Evolutionary conservation across 768 basidiomycete species (phyloP), one percentile per base, ranked within the genome.

Genomic region (Leucosporidium yakuticum): DNA sequence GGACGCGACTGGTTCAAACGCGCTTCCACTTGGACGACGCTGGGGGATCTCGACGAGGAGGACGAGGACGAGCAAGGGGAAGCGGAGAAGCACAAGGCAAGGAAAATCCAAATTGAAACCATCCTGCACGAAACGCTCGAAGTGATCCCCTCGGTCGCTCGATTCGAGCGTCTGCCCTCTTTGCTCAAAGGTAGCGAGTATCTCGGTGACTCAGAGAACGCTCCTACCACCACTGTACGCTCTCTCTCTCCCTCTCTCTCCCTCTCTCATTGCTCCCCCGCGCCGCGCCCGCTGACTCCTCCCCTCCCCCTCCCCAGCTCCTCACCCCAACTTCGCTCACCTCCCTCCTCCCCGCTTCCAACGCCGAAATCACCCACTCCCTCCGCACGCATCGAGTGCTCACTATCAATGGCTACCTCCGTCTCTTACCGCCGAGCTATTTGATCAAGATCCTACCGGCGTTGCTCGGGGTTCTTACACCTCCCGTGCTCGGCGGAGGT

Each of bases 71-170:
- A 36, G 32, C 67, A 59, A 31, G 72, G 77, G 34, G 65, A 77
- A 34, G 69, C 65, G 21, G 67, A 23, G 74, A 77, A 11, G 76
- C 75, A n/a, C 71, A 77, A 53, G 32, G 54, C 3, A 81, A 83
- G 55, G 79, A 80, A 2, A 81, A 44, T 90, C 15, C 83, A 88
- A 62, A 87, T 96, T 61, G 85, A 87, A 61, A 90, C 92, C 71
- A 87, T 88, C 73, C 80, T 92, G 39, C 87, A 86, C 73, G 88
- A 96, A 74, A 83, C 97, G 58, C 79, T 98, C 59, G 96, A 99
- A 78, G 81, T 91, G 25, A 82, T 85, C 0, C 88, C 88, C 0
- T 79, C 83, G n/a, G 85, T 94, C 0, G 90, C 95, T 14, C 87
- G 84, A 73, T 76, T 93, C 25, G 80, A 91, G 63, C 85, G 85